Evolutionary conservation across 805 yeast genomes (phyloP).

Genomic region (Nakazawaea sp.): DNA sequence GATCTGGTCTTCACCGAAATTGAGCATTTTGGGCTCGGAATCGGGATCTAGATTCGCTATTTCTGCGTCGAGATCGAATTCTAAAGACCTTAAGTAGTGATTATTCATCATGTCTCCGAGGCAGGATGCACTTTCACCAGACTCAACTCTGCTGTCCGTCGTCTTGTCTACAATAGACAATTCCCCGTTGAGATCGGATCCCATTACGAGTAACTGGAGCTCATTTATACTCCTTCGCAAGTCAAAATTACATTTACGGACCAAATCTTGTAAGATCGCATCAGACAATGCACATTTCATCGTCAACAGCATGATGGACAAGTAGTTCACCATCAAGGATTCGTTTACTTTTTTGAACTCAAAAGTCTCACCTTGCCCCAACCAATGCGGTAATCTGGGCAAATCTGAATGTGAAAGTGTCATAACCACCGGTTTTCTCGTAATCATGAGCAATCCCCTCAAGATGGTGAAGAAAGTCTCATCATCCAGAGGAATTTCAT

Average conservation of each 20-base stretch:
- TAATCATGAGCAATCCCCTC: slow-evolving; percentile 1
- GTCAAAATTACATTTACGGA: neutral
- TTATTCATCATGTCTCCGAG: too few species aligned
- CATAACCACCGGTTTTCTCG: slow-evolving; percentile 10
- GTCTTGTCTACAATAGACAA: too few species aligned
- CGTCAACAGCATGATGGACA: slow-evolving; percentile 1
- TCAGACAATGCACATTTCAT: slow-evolving; percentile 2
- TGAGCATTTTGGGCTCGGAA: neutral
- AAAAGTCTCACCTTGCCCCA: neutral
- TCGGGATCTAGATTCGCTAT: neutral
- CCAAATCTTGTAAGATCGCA: neutral
- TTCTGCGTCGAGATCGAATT: neutral
- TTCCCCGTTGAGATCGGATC: neutral
- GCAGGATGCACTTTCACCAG: too few species aligned
- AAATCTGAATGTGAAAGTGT: slow-evolving; percentile 1
- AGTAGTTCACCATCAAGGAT: neutral
- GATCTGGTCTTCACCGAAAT: neutral
- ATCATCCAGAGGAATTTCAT: slow-evolving; percentile 11
- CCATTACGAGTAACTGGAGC: slow-evolving; percentile 3
- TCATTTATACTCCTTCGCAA: slow-evolving; percentile 9
- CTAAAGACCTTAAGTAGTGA: neutral
- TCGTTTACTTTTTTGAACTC: slow-evolving; percentile 6
- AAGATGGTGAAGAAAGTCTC: slow-evolving; percentile 8
- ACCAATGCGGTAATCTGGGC: slow-evolving; percentile 9
- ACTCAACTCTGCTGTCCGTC: too few species aligned